Base-by-base conservation (phyloP, 306 rosid genomes). In the Fagus sylvatica region DNA sequence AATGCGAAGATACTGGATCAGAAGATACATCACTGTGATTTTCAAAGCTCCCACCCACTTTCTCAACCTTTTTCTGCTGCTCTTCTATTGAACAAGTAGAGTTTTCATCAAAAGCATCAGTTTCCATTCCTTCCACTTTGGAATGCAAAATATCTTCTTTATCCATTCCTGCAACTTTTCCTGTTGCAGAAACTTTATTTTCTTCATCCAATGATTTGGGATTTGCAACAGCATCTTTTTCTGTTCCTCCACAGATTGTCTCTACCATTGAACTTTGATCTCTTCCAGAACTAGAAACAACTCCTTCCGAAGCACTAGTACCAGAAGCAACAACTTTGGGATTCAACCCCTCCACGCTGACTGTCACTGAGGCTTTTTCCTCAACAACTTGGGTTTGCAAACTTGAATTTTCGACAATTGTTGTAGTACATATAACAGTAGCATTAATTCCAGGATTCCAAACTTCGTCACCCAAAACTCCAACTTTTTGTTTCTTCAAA, bases 1-100 rank as follows among this genome's bases (percentile, higher is more conserved):
- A 59, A 64, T 62, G 17, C 43, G 75, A 77, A 28, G 77, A 56
- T 65, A 48, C 72, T 37, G 77, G 28, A 74, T 75, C 67, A 10
- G 65, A 53, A 66, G 59, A 19, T 49, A 28, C 46, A 82, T 69
- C 65, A 41, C 17, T 43, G 7, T 80, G 74, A 71, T 53, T 72
- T 69, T 54, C 43, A 61, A 73, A 48, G 69, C 69, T 72, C 6
- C 34, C 74, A 74, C 71, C 78, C 16, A 56, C 77, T 54, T 57
- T 33, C 70, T 72, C 86, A 37, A 78, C 59, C 79, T 81, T 81
- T 59, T 73, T 76, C 11, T 76, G 76, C 79, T 76, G 83, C 39
- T 76, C 79, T 34, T 40, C 88, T 41, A 70, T 76, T 76, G 83
- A 74, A 76, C 69, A 36, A 78, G 70, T 76, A 8, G 56, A 64